Conservation (phyloP, 495 filamentous ascomycete genomes). For the Aspergillus panamensis region DNA sequence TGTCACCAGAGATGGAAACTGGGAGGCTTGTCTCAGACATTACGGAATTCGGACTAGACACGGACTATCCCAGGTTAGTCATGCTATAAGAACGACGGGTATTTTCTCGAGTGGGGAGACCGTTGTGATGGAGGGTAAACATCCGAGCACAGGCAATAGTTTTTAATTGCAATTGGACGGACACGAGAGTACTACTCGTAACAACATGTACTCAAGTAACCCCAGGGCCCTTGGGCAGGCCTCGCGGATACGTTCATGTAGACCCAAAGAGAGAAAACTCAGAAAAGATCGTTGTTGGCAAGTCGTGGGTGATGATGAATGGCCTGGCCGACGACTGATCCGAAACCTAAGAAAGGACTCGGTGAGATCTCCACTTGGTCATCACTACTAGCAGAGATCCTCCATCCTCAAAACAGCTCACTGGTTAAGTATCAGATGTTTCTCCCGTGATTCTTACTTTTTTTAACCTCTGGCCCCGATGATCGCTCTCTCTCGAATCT, state of each 20-base stretch:
- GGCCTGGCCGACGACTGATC: neutral
- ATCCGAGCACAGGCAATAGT: neutral
- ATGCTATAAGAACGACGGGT: neutral
- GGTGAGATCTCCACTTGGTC: neutral
- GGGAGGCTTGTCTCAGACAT: conserved; percentile 25
- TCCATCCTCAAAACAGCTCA: neutral
- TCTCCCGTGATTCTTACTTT: neutral
- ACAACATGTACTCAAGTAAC: no score
- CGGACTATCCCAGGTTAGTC: conserved; percentile 8
- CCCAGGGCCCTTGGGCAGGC: no score
- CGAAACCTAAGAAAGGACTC: neutral
- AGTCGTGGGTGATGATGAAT: neutral
- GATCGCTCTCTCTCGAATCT: neutral
- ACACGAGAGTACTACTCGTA: no score
- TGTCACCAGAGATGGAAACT: conserved; percentile 13
- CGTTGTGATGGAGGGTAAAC: neutral
- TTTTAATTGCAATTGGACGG: neutral
- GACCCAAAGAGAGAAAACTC: neutral
- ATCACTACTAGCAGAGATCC: neutral
- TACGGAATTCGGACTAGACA: conserved; percentile 9
- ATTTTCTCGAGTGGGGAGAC: conserved; percentile 4
- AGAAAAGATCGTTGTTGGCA: neutral
- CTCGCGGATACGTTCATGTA: no score
- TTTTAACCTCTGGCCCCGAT: neutral
- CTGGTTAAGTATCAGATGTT: neutral